A percentile compares a stretch with the other conserved stretches of the same genome.
Conservation (phyloP, 2,329 filamentous ascomycete genomes). For the Anthostomella pinea region DNA sequence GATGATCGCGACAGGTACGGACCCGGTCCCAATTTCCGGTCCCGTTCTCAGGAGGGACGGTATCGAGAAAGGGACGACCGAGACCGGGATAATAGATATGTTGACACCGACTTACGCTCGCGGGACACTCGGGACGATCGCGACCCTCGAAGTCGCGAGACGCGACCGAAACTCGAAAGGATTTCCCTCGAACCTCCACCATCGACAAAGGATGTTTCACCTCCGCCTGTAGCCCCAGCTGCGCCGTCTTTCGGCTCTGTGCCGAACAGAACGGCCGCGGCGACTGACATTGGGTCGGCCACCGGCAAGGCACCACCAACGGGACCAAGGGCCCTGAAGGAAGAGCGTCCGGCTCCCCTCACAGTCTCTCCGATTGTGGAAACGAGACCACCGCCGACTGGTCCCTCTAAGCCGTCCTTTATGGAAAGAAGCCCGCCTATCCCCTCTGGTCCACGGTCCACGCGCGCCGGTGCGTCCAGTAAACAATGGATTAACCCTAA, state of each 20-base stretch:
- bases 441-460: slow-evolving; percentile 52
- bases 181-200: slow-evolving; percentile 48
- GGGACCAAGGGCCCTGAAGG: slow-evolving; percentile 48
- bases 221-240: slow-evolving; percentile 55
- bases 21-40: slow-evolving; percentile 46
- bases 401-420: slow-evolving; percentile 42
- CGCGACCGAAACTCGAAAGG: slow-evolving; percentile 50
- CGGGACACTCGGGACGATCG: slow-evolving; percentile 53
- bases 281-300: slow-evolving; percentile 34
- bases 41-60: slow-evolving; percentile 63
- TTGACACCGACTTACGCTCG: slow-evolving; percentile 35
- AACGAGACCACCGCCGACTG: slow-evolving; percentile 36
- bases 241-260: slow-evolving; percentile 58
- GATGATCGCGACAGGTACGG: slow-evolving; percentile 57
- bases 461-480: slow-evolving; percentile 50
- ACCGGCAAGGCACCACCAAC: slow-evolving; percentile 52
- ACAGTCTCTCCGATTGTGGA: slow-evolving; percentile 38
- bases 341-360: slow-evolving; percentile 47
- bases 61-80: slow-evolving; percentile 50
- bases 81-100: slow-evolving; percentile 35
- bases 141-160: slow-evolving; percentile 37
- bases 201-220: slow-evolving; percentile 51
- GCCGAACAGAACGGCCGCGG: slow-evolving; percentile 42
- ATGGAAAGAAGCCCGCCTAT: slow-evolving; percentile 46
- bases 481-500: slow-evolving; percentile 60